Evolutionary conservation across 306 rosid genomes (phyloP).

Genomic region (Cucurbita moschata): DNA sequence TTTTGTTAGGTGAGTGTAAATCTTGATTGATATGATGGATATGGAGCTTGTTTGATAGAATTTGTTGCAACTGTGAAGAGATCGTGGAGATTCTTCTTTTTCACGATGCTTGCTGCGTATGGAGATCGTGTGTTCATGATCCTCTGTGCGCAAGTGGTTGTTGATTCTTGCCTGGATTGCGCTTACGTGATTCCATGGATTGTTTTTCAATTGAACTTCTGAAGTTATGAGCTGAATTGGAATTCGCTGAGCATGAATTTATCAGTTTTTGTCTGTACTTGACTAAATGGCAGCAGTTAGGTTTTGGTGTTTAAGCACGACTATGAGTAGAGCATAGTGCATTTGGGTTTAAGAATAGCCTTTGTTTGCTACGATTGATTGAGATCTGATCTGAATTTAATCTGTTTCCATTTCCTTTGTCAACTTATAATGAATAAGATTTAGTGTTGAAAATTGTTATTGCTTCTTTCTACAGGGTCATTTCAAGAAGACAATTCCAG

Average conservation of each 20-base stretch:
- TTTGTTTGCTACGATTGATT: background rate
- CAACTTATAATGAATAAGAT: background rate
- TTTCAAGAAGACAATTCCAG: conserved; percentile 59
- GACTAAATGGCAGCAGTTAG: background rate
- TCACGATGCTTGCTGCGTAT: background rate
- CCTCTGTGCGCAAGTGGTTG: background rate
- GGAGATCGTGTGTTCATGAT: background rate
- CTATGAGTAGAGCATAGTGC: background rate
- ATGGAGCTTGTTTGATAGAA: background rate
- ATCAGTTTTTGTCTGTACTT: background rate
- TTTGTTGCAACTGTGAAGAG: background rate
- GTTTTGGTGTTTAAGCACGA: background rate
- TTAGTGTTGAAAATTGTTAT: background rate
- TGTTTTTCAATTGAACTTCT: background rate
- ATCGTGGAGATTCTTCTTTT: background rate
- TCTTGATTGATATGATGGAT: background rate
- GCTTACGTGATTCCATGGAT: background rate
- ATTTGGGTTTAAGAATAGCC: background rate
- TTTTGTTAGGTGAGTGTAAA: background rate
- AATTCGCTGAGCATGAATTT: background rate
- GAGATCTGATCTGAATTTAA: background rate
- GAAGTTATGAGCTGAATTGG: background rate
- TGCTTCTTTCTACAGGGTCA: conserved; percentile 45
- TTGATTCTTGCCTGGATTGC: background rate
- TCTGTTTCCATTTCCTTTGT: background rate